Conservation (phyloP, 208 protist species). For the Blechomonas ayalai region DNA sequence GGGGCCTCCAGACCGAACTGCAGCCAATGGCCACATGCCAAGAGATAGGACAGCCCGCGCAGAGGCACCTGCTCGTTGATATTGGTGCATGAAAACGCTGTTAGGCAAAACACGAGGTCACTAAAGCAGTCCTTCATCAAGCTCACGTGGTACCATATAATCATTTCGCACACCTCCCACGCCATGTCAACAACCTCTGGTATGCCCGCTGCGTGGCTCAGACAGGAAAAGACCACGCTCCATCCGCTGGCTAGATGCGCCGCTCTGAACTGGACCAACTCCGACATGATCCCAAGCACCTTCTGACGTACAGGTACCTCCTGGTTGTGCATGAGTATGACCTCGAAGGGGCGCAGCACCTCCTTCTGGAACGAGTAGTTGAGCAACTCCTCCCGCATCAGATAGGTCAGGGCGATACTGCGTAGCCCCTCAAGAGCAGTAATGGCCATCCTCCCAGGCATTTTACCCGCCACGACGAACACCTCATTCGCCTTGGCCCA, state of each 20-base stretch:
- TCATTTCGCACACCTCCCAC: slow-evolving; percentile 56
- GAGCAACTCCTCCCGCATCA: slow-evolving; percentile 68
- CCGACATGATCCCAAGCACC: slow-evolving; percentile 60
- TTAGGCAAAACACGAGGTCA: slow-evolving; percentile 79
- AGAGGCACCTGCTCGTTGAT: slow-evolving; percentile 50
- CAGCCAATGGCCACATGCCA: slow-evolving; percentile 74
- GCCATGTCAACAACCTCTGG: slow-evolving; percentile 60
- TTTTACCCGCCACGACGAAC: slow-evolving; percentile 51
- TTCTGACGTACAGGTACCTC: slow-evolving; percentile 41
- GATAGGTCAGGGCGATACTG: slow-evolving; percentile 62
- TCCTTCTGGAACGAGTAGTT: slow-evolving; percentile 86
- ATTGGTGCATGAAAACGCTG: slow-evolving; percentile 61
- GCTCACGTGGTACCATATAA: slow-evolving; percentile 49
- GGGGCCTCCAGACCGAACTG: slow-evolving; percentile 73
- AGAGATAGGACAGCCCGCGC: slow-evolving; percentile 56
- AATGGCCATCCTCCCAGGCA: slow-evolving; percentile 19
- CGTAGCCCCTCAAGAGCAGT: slow-evolving; percentile 56
- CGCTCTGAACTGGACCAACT: slow-evolving; percentile 72
- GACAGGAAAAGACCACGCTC: slow-evolving; percentile 75
- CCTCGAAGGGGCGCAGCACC: slow-evolving; percentile 67
- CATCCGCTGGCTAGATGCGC: slow-evolving; percentile 72
- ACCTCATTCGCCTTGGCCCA: slow-evolving; percentile 68
- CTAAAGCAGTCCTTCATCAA: slow-evolving; percentile 77
- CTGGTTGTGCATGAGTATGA: slow-evolving; percentile 68
- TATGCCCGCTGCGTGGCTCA: slow-evolving; percentile 66